Evolutionary conservation across 768 basidiomycete genomes (phyloP).

Genomic region (Russula foetens): DNA sequence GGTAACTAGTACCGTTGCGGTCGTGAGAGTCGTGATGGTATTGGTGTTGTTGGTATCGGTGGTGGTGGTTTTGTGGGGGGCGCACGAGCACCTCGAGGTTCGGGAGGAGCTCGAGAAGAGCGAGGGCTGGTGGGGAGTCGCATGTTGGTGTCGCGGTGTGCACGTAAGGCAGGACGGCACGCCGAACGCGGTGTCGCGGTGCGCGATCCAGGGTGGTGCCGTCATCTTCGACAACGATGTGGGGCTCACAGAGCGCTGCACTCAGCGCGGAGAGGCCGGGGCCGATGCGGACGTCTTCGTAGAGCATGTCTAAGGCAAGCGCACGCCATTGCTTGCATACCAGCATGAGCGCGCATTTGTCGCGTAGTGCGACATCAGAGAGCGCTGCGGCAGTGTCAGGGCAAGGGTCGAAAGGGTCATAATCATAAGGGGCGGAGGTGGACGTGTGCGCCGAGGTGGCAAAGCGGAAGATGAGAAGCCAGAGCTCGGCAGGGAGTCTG

Average conservation of each 20-base stretch:
- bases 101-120: constrained; percentile 5
- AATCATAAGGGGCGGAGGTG: background rate
- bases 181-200: constrained; percentile 8
- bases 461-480: constrained; percentile 17
- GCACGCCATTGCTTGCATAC: constrained; percentile 16
- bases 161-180: constrained; percentile 15
- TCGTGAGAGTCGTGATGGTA: background rate
- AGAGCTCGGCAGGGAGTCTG: constrained; percentile 15
- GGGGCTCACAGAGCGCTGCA: background rate
- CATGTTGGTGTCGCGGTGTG: constrained; percentile 4
- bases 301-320: constrained; percentile 11
- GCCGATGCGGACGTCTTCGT: constrained; percentile 17
- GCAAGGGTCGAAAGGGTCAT: constrained; percentile 9
- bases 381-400: background rate
- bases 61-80: background rate
- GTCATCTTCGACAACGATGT: too few relatives aligned
- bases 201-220: background rate
- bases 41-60: background rate
- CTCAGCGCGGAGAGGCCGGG: constrained; percentile 7
- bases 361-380: background rate
- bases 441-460: constrained; percentile 6
- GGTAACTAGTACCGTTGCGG: too few relatives aligned
- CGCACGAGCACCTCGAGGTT: constrained; percentile 19
- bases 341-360: constrained; percentile 8
- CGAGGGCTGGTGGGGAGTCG: constrained; percentile 1